Base-by-base conservation (phyloP, 2,329 filamentous ascomycete genomes). In the Proliferodiscus dingleyae region DNA sequence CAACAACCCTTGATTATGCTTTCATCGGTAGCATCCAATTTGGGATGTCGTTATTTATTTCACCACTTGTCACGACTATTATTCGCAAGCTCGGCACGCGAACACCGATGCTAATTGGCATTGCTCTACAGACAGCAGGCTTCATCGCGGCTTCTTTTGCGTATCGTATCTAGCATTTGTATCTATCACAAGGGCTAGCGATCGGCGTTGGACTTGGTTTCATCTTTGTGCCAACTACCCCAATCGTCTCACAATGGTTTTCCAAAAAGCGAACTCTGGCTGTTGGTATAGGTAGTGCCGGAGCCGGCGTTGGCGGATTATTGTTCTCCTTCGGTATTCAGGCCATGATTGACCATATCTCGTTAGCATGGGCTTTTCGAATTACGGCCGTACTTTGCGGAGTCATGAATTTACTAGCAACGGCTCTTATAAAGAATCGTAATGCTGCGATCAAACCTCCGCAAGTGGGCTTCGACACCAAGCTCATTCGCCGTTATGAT, bases 151-250 rank as follows among this genome's bases (percentile, higher is more conserved):
- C 86, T 5, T 83, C 79, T 11, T 89, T 89, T 55, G 77, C 82
- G 0, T 68, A 61, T 6, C 61, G 77, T 42, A 80, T 87, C 47
- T 89, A 84, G 83, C 85, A 90, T 22, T 71, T 91, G 0, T 80
- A 88, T 45, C 72, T 90, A 0, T 77, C 74, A 3, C 87, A 90
- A 59, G 86, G 87, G 2, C 61, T 89, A 2, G 77, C 80, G 44
- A 89, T 89, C 49, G 86, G 86, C 16, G 61, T 83, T 19, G 85
- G 85, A 2, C 81, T 89, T 73, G 86, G 86, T 0, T 81, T 89
- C 45, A 69, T 83, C 13, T 83, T 79, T 50, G 77, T 83, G 19
- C 82, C 83, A 0, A 71, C 75, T 29, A 71, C 86, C 24, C 76
- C 82, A 1, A 74, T 83, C 6, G 65, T 86, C 1, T 77, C 81